These are phyloP conservation scores for Magnaporthiopsis rhizophila DNA, from an alignment of 2,329 filamentous ascomycete genomes.

Conservation along the genomic window DNA sequence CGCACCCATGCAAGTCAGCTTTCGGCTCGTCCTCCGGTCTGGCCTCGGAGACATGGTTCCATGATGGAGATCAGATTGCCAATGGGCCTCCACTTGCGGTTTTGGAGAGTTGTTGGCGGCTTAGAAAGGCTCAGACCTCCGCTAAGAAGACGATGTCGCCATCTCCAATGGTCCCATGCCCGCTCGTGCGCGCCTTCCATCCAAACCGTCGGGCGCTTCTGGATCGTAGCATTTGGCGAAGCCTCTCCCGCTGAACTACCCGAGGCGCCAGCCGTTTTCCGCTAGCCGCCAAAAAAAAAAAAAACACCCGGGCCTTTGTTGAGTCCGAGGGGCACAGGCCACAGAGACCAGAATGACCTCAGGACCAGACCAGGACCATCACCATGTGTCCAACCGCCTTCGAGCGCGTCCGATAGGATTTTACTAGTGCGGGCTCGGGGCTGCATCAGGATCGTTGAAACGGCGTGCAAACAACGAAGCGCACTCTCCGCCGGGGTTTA, in stretches of 20 bases:
- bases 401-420: neutral
- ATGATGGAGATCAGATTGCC: too few species aligned
- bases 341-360: too few species aligned
- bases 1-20: too few species aligned
- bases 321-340: neutral
- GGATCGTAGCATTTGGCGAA: neutral
- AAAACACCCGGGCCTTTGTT: neutral
- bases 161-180: neutral
- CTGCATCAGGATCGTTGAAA: neutral
- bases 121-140: too few species aligned
- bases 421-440: neutral
- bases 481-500: neutral
- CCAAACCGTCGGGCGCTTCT: neutral
- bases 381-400: neutral
- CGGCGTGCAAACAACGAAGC: neutral
- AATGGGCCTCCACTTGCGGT: too few species aligned
- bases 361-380: neutral
- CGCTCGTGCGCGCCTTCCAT: neutral
- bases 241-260: neutral
- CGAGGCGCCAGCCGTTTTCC: neutral
- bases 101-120: too few species aligned
- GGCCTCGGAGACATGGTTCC: too few species aligned
- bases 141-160: too few species aligned
- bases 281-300: neutral
- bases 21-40: too few species aligned